Conservation (phyloP, 805 yeast genomes). For the Jamesozyma spencerorum region DNA sequence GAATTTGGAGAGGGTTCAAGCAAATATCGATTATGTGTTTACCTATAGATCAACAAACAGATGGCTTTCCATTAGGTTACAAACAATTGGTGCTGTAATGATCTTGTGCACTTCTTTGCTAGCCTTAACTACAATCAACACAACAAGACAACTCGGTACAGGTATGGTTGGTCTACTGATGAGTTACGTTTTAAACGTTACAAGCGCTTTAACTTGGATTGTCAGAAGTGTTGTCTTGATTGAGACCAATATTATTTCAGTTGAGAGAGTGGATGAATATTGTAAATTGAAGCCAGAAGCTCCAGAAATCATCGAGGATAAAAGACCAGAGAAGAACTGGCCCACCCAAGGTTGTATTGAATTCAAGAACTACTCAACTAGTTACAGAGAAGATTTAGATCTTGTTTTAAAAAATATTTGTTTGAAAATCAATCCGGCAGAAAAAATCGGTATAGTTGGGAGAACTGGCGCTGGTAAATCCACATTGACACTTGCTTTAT, state of each 20-base stretch:
- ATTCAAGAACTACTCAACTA: conserved; percentile 46
- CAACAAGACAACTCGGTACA: conserved; percentile 39
- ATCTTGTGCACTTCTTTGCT: conserved; percentile 43
- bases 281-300: conserved; percentile 40
- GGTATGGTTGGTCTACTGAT: conserved; percentile 58
- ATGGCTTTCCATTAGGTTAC: conserved; percentile 57
- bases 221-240: conserved; percentile 56
- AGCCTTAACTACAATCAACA: conserved; percentile 34
- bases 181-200: conserved; percentile 53
- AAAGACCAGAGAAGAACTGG: conserved; percentile 43
- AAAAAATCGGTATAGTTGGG: conserved; percentile 67
- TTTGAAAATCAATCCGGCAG: conserved; percentile 41
- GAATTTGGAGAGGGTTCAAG: conserved; percentile 43
- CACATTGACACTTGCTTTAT: conserved; percentile 50
- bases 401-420: conserved; percentile 46
- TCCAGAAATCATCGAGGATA: conserved; percentile 36
- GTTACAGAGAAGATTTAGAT: conserved; percentile 49
- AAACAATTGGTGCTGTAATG: conserved; percentile 49
- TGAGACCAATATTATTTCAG: conserved; percentile 55
- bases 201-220: conserved; percentile 43
- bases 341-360: conserved; percentile 43
- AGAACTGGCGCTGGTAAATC: conserved; percentile 75
- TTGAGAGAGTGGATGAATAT: conserved; percentile 60
- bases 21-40: conserved; percentile 39
- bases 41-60: conserved; percentile 48